phyloP scores from a whole-genome alignment of 2,329 filamentous ascomycete genomes.

The Botrytis fragariae region DNA sequence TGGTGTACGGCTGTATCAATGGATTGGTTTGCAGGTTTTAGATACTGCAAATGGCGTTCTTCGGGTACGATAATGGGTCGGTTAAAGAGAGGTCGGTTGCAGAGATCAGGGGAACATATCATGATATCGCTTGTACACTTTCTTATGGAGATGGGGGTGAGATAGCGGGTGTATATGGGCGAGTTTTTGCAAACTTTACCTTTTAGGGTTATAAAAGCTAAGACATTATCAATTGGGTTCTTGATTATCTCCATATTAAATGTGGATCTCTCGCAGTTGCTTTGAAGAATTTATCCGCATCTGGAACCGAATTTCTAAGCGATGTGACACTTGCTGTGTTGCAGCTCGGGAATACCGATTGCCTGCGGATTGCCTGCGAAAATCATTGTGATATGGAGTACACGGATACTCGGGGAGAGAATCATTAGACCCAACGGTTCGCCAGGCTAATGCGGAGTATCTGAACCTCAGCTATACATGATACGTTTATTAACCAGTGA shows the following conservation, averaged over 20 bases:
- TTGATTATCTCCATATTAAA: neutral
- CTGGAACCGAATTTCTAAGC: neutral
- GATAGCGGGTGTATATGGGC: neutral
- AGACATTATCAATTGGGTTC: neutral
- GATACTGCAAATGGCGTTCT: slow-evolving; percentile 20
- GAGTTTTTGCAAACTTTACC: neutral
- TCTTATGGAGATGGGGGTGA: neutral
- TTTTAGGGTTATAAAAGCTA: slow-evolving; percentile 2
- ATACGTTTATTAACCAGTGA: neutral
- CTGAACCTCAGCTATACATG: neutral
- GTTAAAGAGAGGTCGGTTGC: slow-evolving; percentile 10
- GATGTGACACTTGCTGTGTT: neutral
- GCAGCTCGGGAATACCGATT: neutral
- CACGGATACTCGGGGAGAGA: neutral
- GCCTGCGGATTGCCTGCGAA: neutral
- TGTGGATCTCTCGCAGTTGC: neutral
- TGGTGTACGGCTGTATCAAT: slow-evolving; percentile 11
- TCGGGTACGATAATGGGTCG: slow-evolving; percentile 2
- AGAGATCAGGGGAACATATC: slow-evolving; percentile 5
- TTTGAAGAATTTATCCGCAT: neutral
- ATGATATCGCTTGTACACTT: slow-evolving; percentile 15
- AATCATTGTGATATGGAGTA: neutral
- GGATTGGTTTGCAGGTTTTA: slow-evolving; percentile 8
- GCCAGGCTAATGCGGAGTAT: neutral
- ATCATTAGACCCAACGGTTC: neutral